These are phyloP conservation scores for Flaveria linearis DNA, from an alignment of 129 eudicot genomes.

Conservation along the genomic window DNA sequence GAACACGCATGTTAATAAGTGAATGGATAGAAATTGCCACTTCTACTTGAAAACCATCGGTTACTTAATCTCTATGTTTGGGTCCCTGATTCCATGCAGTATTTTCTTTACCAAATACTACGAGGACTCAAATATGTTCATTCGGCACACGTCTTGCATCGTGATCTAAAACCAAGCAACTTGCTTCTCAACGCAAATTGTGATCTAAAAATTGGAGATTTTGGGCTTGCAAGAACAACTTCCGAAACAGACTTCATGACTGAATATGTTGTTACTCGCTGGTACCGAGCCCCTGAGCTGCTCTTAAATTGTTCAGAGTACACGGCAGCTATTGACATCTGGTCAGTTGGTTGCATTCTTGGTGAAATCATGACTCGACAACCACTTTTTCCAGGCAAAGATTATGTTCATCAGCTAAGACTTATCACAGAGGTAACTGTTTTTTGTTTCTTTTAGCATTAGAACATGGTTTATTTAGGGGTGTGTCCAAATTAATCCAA, in stretches of 20 bases:
- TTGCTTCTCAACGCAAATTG: conserved; percentile 55
- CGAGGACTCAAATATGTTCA: conserved; percentile 55
- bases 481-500: conserved; percentile 5
- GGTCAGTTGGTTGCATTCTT: conserved; percentile 83
- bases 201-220: conserved; percentile 57
- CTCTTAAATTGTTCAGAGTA: conserved; percentile 85
- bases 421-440: conserved; percentile 72
- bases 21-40: neutral
- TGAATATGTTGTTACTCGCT: conserved; percentile 77
- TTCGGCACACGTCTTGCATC: conserved; percentile 61
- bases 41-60: neutral
- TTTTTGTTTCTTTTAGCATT: neutral
- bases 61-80: conserved; percentile 4
- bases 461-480: neutral
- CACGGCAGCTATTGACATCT: conserved; percentile 77
- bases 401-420: conserved; percentile 79
- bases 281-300: conserved; percentile 85
- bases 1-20: neutral
- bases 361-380: conserved; percentile 74
- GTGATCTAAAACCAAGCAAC: conserved; percentile 61
- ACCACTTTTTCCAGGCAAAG: conserved; percentile 77
- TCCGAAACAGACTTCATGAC: conserved; percentile 88
- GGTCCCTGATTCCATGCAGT: conserved; percentile 21
- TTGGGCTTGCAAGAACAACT: conserved; percentile 62
- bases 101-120: conserved; percentile 37